Conservation (phyloP, 768 basidiomycete species). For the Boletales sp. region DNA sequence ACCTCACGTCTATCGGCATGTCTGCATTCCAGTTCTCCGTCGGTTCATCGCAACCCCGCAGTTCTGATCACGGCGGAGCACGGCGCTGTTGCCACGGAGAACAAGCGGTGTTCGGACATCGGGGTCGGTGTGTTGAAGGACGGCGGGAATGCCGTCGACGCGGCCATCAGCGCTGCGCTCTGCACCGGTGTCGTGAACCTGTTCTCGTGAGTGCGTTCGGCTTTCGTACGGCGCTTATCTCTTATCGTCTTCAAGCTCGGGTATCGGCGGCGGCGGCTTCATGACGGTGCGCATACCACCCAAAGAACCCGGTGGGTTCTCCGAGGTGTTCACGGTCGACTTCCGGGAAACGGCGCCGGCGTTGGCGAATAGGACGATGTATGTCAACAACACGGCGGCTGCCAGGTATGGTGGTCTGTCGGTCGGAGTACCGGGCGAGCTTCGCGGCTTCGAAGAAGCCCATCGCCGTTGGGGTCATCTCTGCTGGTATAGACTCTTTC, state of each 20-base stretch:
- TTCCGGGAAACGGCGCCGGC: constrained; percentile 87
- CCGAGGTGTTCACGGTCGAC: constrained; percentile 72
- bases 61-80: constrained; percentile 59
- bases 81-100: constrained; percentile 90
- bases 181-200: constrained; percentile 85
- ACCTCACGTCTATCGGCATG: not conserved
- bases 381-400: constrained; percentile 45
- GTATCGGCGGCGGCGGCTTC: constrained; percentile 86
- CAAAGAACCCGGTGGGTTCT: constrained; percentile 34
- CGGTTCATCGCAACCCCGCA: constrained; percentile 43
- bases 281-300: constrained; percentile 80
- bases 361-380: constrained; percentile 76
- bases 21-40: not conserved
- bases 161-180: constrained; percentile 73
- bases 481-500: constrained; percentile 73
- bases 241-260: constrained; percentile 45
- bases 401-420: constrained; percentile 76
- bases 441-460: constrained; percentile 82
- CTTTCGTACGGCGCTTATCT: not conserved
- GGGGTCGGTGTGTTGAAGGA: constrained; percentile 73
- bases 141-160: constrained; percentile 91
- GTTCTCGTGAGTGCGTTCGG: constrained; percentile 64
- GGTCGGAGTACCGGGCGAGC: constrained; percentile 89
- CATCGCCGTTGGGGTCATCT: constrained; percentile 79
- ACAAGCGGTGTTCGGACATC: constrained; percentile 78